Conservation (phyloP, 2,329 filamentous ascomycete species). For the Mariannaea elegans region DNA sequence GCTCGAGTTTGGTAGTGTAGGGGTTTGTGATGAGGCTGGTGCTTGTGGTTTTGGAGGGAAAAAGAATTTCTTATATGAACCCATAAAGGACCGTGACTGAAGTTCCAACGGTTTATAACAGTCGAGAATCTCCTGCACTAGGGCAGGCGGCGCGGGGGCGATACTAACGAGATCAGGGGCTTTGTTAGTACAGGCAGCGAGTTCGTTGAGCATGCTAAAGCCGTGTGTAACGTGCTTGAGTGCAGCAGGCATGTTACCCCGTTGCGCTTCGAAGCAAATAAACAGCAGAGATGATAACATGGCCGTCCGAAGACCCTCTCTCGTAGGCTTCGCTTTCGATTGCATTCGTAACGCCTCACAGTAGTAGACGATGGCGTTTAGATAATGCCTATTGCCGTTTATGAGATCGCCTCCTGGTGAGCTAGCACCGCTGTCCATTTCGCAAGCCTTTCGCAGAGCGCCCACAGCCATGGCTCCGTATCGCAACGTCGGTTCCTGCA, state of each 20-base stretch:
- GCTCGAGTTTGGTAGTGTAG: conserved; percentile 17
- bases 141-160: conserved; percentile 46
- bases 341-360: conserved; percentile 53
- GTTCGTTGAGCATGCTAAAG: conserved; percentile 52
- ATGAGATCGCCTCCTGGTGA: conserved; percentile 30
- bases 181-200: conserved; percentile 47
- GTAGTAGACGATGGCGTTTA: conserved; percentile 52
- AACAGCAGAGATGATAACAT: conserved; percentile 52
- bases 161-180: conserved; percentile 49
- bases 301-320: conserved; percentile 49
- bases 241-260: conserved; percentile 51
- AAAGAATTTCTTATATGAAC: conserved; percentile 48
- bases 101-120: conserved; percentile 51
- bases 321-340: conserved; percentile 47
- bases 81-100: conserved; percentile 51
- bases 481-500: conserved; percentile 49
- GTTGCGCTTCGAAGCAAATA: conserved; percentile 52
- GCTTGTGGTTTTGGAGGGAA: conserved; percentile 36
- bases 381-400: conserved; percentile 48
- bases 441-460: conserved; percentile 48
- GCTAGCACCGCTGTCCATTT: conserved; percentile 31
- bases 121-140: conserved; percentile 51
- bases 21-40: conserved; percentile 5
- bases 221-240: conserved; percentile 53
- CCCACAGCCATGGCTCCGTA: conserved; percentile 53